Conservation (phyloP, 2,329 filamentous ascomycete genomes). For the Hortaea werneckii region DNA sequence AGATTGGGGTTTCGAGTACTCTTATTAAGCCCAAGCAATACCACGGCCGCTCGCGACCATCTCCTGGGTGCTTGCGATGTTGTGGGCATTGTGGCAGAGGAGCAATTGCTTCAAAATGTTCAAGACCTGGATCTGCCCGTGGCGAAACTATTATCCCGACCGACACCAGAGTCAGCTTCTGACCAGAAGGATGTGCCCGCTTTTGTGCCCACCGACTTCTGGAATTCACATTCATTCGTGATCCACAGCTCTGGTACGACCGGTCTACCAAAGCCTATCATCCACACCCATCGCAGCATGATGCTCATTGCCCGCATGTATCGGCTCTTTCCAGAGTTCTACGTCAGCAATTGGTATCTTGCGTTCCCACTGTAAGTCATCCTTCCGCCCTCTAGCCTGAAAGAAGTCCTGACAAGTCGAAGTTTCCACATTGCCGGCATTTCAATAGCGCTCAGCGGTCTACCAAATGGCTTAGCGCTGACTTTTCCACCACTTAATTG, state of each 20-base stretch:
- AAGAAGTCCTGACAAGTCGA: background rate
- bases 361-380: background rate
- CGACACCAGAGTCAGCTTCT: background rate
- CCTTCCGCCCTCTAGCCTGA: too few relatives aligned
- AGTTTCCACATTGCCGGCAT: conserved; percentile 1
- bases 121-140: background rate
- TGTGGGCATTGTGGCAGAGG: background rate
- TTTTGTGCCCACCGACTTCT: background rate
- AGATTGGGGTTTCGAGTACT: background rate
- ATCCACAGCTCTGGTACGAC: conserved; percentile 1
- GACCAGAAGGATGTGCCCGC: background rate
- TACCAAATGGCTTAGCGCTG: conserved; percentile 1
- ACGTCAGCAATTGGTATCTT: conserved; percentile 1
- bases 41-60: background rate
- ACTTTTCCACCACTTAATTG: background rate
- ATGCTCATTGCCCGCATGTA: conserved; percentile 3
- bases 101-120: background rate
- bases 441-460: background rate
- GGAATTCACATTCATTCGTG: conserved; percentile 1
- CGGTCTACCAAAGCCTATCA: conserved; percentile 1
- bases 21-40: conserved; percentile 1
- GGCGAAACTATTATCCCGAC: background rate
- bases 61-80: background rate
- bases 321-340: conserved; percentile 1
- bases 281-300: conserved; percentile 1